Evolutionary conservation across 106 monocot genomes (phyloP).

Genomic region (Allium sativum): DNA sequence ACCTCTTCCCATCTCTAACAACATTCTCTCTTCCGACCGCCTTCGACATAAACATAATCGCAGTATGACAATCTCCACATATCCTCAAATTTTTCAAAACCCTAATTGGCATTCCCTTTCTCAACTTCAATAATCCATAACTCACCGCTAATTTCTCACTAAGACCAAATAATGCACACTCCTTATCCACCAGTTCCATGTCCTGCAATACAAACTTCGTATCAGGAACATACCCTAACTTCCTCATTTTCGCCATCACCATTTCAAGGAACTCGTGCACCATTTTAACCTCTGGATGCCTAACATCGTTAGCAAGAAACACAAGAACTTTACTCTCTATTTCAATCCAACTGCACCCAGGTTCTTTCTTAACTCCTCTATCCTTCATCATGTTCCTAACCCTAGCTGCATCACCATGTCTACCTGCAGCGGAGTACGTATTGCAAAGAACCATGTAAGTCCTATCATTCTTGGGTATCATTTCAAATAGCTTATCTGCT

Average conservation of each 20-base stretch:
- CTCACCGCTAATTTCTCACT: slow-evolving; percentile 66
- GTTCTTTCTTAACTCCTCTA: slow-evolving; percentile 68
- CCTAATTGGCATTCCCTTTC: slow-evolving; percentile 29
- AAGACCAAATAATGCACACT: slow-evolving; percentile 41
- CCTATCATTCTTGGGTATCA: slow-evolving; percentile 65
- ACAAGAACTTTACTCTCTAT: slow-evolving; percentile 45
- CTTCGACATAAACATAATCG: slow-evolving; percentile 52
- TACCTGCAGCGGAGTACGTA: slow-evolving; percentile 64
- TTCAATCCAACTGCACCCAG: slow-evolving; percentile 81
- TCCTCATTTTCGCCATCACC: slow-evolving; percentile 50
- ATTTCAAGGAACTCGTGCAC: slow-evolving; percentile 31
- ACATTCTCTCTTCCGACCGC: slow-evolving; percentile 52
- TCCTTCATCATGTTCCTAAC: slow-evolving; percentile 88
- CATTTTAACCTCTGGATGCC: slow-evolving; percentile 28
- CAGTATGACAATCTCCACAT: slow-evolving; percentile 63
- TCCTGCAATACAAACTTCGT: slow-evolving; percentile 65
- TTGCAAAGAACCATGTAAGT: slow-evolving; percentile 73
- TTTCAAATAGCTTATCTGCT: slow-evolving; percentile 62
- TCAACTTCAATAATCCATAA: slow-evolving; percentile 43
- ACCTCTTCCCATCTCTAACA: slow-evolving; percentile 62
- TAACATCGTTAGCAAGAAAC: slow-evolving; percentile 51
- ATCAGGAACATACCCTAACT: slow-evolving; percentile 63
- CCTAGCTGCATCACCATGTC: slow-evolving; percentile 62
- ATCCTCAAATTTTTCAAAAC: slow-evolving; percentile 75
- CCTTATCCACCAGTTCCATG: slow-evolving; percentile 43